These are phyloP conservation scores for Mycena galopus DNA, from an alignment of 768 basidiomycete species.

Conservation along the genomic window DNA sequence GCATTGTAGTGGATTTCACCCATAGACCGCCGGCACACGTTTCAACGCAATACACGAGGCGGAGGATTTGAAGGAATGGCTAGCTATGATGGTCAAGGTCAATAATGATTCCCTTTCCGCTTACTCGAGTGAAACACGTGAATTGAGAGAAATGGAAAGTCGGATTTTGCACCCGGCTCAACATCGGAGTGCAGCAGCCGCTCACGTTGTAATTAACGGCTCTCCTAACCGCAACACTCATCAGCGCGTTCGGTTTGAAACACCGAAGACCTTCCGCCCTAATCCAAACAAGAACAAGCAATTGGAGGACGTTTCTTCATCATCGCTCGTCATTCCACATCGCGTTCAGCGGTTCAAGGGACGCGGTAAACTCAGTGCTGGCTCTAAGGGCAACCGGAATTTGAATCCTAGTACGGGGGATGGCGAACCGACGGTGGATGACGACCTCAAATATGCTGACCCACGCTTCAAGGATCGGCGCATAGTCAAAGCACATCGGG, in stretches of 20 bases:
- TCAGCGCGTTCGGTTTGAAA: background rate
- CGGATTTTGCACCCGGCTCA: too few relatives aligned
- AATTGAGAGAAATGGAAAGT: background rate
- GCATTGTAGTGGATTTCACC: too few relatives aligned
- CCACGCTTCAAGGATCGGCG: too few relatives aligned
- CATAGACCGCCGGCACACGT: too few relatives aligned
- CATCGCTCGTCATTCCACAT: background rate
- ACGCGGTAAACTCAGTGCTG: background rate
- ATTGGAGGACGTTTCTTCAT: background rate
- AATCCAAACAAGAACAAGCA: background rate
- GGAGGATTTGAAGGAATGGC: conserved; percentile 21
- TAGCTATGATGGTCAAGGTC: conserved; percentile 16
- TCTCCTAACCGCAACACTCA: background rate
- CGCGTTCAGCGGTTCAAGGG: background rate
- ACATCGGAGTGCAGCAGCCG: too few relatives aligned
- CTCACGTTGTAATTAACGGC: background rate
- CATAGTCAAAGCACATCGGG: too few relatives aligned
- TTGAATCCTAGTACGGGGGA: too few relatives aligned
- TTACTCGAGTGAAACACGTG: conserved; percentile 2
- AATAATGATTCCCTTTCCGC: conserved; percentile 1
- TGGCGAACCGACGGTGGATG: too few relatives aligned
- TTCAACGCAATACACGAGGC: conserved; percentile 15
- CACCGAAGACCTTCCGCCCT: too few relatives aligned
- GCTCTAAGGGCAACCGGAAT: too few relatives aligned
- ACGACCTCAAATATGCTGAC: too few relatives aligned